Evolutionary conservation across 768 basidiomycete genomes (phyloP).

Genomic region (Phanerochaete sordida): DNA sequence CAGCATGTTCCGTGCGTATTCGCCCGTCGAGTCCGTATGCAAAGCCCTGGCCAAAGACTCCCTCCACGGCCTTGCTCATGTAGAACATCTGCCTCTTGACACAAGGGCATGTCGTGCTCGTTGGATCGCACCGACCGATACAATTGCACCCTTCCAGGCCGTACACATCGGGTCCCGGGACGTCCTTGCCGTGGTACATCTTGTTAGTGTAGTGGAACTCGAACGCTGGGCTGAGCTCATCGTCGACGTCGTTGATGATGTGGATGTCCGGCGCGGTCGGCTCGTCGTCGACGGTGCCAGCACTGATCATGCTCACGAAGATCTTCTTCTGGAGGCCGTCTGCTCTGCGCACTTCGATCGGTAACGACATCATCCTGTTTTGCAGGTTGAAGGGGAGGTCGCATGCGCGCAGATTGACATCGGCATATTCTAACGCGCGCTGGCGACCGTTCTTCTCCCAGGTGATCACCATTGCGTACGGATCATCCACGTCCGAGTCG

Average conservation of each 20-base stretch:
- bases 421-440: slow-evolving; percentile 17
- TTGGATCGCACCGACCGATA: slow-evolving; percentile 70
- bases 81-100: slow-evolving; percentile 42
- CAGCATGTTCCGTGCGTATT: slow-evolving; percentile 20
- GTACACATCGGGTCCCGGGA: slow-evolving; percentile 60
- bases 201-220: slow-evolving; percentile 87
- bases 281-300: slow-evolving; percentile 65
- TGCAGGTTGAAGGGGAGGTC: slow-evolving; percentile 64
- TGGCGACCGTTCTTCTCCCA: slow-evolving; percentile 17
- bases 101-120: slow-evolving; percentile 71
- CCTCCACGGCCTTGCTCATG: slow-evolving; percentile 34
- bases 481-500: slow-evolving; percentile 16
- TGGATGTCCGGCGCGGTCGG: slow-evolving; percentile 64
- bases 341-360: slow-evolving; percentile 31
- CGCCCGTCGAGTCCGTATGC: slow-evolving; percentile 30
- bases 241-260: slow-evolving; percentile 66
- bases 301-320: slow-evolving; percentile 62
- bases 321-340: slow-evolving; percentile 45
- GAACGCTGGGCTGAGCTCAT: slow-evolving; percentile 71
- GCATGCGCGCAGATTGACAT: slow-evolving; percentile 24
- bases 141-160: slow-evolving; percentile 70
- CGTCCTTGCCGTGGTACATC: slow-evolving; percentile 69
- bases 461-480: slow-evolving; percentile 9
- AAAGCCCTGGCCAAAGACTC: slow-evolving; percentile 59
- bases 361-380: slow-evolving; percentile 60